Evolutionary conservation across 176 grass and related monocot genomes (phyloP).

Genomic region (Thalia dealbata): DNA sequence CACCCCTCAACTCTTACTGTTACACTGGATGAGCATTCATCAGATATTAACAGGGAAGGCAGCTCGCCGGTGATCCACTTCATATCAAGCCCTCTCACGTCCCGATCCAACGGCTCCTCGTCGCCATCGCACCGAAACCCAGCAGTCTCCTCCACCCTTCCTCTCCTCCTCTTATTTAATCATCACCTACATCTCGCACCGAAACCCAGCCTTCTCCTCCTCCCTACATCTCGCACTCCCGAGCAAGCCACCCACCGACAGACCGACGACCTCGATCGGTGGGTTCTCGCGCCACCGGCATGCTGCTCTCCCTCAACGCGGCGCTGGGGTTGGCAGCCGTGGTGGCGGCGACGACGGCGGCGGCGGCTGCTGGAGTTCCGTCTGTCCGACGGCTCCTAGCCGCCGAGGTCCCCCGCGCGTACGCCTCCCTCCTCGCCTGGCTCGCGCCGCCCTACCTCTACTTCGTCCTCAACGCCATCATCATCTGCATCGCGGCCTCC

Average conservation of each 20-base stretch:
- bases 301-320: slow-evolving; percentile 30
- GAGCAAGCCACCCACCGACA: not conserved
- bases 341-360: slow-evolving; percentile 20
- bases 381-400: slow-evolving; percentile 27
- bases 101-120: no score
- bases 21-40: no score
- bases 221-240: not conserved
- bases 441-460: slow-evolving; percentile 82
- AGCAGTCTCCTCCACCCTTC: not conserved
- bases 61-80: no score
- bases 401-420: slow-evolving; percentile 50
- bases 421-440: slow-evolving; percentile 30
- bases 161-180: no score
- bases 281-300: no score
- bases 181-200: no score
- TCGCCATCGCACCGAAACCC: no score
- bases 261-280: not conserved
- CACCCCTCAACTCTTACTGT: no score
- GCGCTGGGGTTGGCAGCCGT: slow-evolving; percentile 25
- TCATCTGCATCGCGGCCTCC: slow-evolving; percentile 79
- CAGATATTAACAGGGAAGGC: no score
- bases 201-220: not conserved
- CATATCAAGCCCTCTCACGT: no score
- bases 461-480: slow-evolving; percentile 85
- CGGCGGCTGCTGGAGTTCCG: slow-evolving; percentile 31